These are phyloP conservation scores for Anthracocystis panici-leucophaei DNA, from an alignment of 1,284 basidiomycete genomes.

Conservation along the genomic window DNA sequence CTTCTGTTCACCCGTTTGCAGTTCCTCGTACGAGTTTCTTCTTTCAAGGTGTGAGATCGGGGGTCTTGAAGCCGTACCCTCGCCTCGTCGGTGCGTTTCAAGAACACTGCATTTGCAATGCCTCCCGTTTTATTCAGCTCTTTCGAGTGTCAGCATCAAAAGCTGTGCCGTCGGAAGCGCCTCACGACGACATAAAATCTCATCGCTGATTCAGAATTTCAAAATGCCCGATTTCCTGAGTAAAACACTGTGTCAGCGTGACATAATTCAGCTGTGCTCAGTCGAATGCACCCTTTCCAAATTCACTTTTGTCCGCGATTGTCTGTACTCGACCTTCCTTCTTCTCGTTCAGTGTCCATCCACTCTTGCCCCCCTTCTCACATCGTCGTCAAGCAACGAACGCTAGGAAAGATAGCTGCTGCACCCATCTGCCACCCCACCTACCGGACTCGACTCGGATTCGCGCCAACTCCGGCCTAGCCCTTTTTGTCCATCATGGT, in stretches of 20 bases:
- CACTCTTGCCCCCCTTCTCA: neutral
- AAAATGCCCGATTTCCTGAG: neutral
- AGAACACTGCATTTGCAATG: no score
- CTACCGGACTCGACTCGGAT: neutral
- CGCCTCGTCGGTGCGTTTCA: no score
- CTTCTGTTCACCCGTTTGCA: no score
- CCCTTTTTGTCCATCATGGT: slow-evolving; percentile 48
- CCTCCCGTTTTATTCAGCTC: no score
- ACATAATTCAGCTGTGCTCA: neutral
- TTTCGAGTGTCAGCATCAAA: no score
- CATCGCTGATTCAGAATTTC: neutral
- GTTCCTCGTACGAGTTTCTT: no score
- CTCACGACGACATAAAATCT: no score
- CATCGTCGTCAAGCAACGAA: neutral
- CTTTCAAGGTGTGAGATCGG: no score
- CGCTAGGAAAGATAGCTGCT: no score
- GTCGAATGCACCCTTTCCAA: neutral
- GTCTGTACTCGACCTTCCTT: neutral
- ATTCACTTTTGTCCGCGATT: neutral
- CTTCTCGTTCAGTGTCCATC: neutral
- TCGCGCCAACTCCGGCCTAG: neutral
- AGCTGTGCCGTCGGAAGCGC: no score
- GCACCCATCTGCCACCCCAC: no score
- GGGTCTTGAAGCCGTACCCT: no score
- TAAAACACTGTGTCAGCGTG: neutral